These are phyloP conservation scores for Primulina huaijiensis DNA, from an alignment of 257 asterid species.

Conservation along the genomic window DNA sequence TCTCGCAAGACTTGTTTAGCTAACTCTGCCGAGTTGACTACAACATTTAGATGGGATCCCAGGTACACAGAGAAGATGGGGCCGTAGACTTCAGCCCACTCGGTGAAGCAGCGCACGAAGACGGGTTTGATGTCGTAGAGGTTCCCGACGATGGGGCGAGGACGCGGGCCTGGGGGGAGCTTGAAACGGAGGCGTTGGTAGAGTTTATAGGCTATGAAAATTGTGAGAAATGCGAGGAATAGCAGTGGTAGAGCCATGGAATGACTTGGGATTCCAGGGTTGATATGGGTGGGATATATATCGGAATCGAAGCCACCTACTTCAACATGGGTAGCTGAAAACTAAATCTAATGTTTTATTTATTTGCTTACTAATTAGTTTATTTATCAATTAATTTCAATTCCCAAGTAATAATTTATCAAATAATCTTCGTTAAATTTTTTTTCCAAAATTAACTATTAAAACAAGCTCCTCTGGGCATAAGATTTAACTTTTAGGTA, in stretches of 20 bases:
- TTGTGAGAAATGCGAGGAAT: neutral
- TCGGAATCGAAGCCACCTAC: neutral
- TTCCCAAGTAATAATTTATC: too few species aligned
- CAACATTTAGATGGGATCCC: conserved; percentile 40
- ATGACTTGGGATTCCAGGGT: neutral
- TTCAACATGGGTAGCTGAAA: neutral
- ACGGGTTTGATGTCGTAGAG: conserved; percentile 39
- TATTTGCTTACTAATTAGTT: too few species aligned
- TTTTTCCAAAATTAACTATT: too few species aligned
- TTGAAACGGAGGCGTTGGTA: neutral
- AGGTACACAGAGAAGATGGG: conserved; percentile 56
- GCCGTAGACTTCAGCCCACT: conserved; percentile 41
- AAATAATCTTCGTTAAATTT: too few species aligned
- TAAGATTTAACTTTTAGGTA: too few species aligned
- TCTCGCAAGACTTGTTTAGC: conserved; percentile 50
- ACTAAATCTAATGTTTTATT: too few species aligned
- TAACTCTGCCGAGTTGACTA: conserved; percentile 37
- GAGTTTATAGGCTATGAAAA: neutral
- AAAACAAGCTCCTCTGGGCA: too few species aligned
- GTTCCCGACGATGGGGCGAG: conserved; percentile 43
- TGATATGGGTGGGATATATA: neutral
- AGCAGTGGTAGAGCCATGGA: neutral
- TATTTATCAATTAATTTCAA: too few species aligned
- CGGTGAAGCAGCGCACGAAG: conserved; percentile 43
- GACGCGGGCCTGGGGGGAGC: conserved; percentile 48